A percentile compares a stretch with the other conserved stretches of the same genome.
Evolutionary conservation across 2,329 filamentous ascomycete species (phyloP).

Genomic region (Colletotrichum somersetense): DNA sequence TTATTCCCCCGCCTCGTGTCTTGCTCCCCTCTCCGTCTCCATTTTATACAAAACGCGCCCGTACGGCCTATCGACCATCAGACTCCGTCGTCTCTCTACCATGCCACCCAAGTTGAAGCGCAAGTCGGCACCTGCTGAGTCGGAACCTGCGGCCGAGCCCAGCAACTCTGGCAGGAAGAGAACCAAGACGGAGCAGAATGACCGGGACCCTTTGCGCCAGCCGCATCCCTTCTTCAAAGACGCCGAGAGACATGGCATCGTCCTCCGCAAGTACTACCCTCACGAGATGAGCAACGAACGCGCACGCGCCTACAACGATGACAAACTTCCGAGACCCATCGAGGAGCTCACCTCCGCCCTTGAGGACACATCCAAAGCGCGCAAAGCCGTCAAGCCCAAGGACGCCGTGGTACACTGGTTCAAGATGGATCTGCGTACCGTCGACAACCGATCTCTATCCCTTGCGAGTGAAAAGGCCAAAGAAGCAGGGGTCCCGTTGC

Average conservation of each 20-base stretch:
- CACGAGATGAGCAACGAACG: conserved; percentile 87
- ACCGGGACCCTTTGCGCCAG: conserved; percentile 53
- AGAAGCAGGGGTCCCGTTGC: conserved; percentile 75
- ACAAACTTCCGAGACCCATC: conserved; percentile 79
- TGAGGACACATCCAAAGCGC: conserved; percentile 67
- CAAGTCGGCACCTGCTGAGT: conserved; percentile 43
- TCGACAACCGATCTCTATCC: conserved; percentile 80
- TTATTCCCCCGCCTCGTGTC: background rate
- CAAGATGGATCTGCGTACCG: conserved; percentile 81
- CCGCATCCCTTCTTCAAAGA: conserved; percentile 62
- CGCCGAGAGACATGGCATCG: conserved; percentile 69
- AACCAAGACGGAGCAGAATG: conserved; percentile 48
- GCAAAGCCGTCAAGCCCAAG: conserved; percentile 65
- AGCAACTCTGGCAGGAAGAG: conserved; percentile 49
- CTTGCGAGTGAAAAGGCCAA: conserved; percentile 76
- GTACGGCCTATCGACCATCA: background rate
- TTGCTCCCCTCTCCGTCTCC: background rate
- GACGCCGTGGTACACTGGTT: conserved; percentile 89
- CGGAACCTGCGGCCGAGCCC: conserved; percentile 40
- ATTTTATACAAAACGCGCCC: background rate
- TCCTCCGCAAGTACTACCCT: conserved; percentile 83
- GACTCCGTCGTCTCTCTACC: conserved; percentile 5
- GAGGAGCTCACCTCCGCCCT: conserved; percentile 74
- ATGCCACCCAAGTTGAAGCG: conserved; percentile 51
- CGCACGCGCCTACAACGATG: conserved; percentile 79